Evolutionary conservation across 345 rosid genomes (phyloP).

Genomic region (Eucalyptus albens): DNA sequence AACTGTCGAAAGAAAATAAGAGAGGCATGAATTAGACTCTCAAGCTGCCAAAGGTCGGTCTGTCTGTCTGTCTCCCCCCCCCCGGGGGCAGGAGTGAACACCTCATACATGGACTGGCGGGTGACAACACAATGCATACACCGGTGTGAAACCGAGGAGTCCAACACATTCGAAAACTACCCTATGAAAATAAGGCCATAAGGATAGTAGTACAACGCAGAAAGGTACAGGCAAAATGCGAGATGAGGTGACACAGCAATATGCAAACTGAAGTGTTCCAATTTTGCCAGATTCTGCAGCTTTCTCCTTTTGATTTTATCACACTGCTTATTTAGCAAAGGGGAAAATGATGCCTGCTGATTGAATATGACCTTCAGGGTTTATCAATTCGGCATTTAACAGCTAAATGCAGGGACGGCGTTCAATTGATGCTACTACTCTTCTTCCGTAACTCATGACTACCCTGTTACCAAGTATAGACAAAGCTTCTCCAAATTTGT

Average conservation of each 20-base stretch:
- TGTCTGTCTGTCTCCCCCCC: not conserved
- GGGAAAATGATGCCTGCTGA: not conserved
- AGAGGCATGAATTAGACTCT: not conserved
- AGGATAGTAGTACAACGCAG: not conserved
- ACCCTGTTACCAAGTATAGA: not conserved
- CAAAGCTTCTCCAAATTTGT: not conserved
- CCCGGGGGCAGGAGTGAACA: not conserved
- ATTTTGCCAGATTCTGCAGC: not conserved
- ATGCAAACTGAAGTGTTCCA: not conserved
- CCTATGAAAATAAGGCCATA: not conserved
- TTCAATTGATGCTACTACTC: not conserved
- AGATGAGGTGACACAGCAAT: not conserved
- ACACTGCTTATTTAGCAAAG: not conserved
- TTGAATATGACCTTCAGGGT: not conserved
- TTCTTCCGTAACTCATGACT: not conserved
- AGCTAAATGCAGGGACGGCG: not conserved
- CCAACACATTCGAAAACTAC: not conserved
- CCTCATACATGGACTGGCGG: not conserved
- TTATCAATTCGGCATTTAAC: not conserved
- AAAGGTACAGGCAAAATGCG: not conserved
- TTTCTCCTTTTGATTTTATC: not conserved
- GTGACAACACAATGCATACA: not conserved
- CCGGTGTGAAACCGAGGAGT: not conserved
- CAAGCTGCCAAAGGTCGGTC: not conserved
- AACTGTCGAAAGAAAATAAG: constrained; percentile 22